These are phyloP conservation scores for Tuber umbilicatum DNA, from an alignment of 495 filamentous ascomycete genomes.

Conservation along the genomic window DNA sequence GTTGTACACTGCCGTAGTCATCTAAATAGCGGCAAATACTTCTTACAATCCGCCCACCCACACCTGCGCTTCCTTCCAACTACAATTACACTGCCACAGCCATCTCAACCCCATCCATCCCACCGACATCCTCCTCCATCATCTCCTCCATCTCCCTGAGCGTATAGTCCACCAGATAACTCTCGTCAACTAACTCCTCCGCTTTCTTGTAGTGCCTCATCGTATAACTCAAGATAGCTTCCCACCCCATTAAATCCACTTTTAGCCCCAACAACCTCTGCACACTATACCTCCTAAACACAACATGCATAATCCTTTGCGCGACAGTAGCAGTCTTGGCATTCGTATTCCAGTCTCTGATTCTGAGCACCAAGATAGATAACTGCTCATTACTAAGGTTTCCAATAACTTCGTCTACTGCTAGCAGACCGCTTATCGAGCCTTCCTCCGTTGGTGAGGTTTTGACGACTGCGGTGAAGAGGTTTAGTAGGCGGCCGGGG, in stretches of 20 bases:
- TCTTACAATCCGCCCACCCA: conserved; percentile 46
- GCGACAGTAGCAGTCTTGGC: conserved; percentile 76
- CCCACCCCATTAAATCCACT: conserved; percentile 70
- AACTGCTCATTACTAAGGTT: conserved; percentile 77
- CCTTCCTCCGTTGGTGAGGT: conserved; percentile 54
- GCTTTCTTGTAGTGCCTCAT: conserved; percentile 82
- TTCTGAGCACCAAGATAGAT: conserved; percentile 64
- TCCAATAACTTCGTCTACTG: conserved; percentile 77
- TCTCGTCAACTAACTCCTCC: conserved; percentile 88
- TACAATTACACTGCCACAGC: conserved; percentile 16
- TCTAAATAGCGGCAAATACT: background rate
- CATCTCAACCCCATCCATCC: conserved; percentile 41
- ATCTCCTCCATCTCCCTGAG: conserved; percentile 85
- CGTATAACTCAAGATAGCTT: conserved; percentile 76
- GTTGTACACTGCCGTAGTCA: background rate
- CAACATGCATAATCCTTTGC: conserved; percentile 71
- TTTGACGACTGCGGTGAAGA: conserved; percentile 74
- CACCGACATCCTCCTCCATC: conserved; percentile 44
- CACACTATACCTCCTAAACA: conserved; percentile 72
- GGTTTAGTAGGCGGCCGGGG: conserved; percentile 69
- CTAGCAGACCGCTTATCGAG: conserved; percentile 63
- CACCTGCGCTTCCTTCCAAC: background rate
- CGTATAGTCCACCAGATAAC: conserved; percentile 87
- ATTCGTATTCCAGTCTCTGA: conserved; percentile 96
- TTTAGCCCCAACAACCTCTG: conserved; percentile 63